phyloP scores from a whole-genome alignment of 768 basidiomycete species.

The Goffeauzyma gilvescens region DNA sequence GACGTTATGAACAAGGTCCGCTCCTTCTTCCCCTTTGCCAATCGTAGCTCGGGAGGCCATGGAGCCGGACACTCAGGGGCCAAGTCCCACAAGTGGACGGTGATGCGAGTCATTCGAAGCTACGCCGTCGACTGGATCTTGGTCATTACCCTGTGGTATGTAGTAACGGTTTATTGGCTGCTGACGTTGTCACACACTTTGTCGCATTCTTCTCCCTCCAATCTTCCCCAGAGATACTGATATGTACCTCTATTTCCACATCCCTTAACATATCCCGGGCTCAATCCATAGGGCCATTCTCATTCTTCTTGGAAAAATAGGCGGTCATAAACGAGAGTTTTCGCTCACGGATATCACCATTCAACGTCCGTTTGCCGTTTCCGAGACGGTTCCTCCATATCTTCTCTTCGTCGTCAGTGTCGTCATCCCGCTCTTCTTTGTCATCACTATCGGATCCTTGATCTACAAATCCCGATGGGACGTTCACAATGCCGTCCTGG shows the following conservation, averaged over 20 bases:
- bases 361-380: slow-evolving; percentile 24
- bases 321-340: slow-evolving; percentile 30
- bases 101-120: slow-evolving; percentile 15
- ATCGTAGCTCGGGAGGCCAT: slow-evolving; percentile 7
- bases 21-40: slow-evolving; percentile 25
- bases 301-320: slow-evolving; percentile 19
- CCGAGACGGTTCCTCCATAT: slow-evolving; percentile 24
- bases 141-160: slow-evolving; percentile 24
- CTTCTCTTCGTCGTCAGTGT: slow-evolving; percentile 35
- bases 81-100: slow-evolving; percentile 9
- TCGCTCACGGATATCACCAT: slow-evolving; percentile 28
- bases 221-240: background rate
- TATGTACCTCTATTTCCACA: background rate
- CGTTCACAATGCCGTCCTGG: slow-evolving; percentile 45
- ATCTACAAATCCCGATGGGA: slow-evolving; percentile 80
- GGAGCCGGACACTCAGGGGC: background rate
- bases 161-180: background rate
- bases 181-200: background rate
- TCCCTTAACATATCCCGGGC: too few relatives aligned
- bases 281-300: slow-evolving; percentile 16
- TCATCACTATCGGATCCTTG: slow-evolving; percentile 48
- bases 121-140: slow-evolving; percentile 28
- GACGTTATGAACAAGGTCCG: slow-evolving; percentile 18
- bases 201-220: background rate
- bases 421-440: slow-evolving; percentile 50